Percentiles rank a stretch among this genome's conserved stretches.
phyloP scores from a whole-genome alignment of 768 basidiomycete genomes.

The Cystobasidium onofrii region DNA sequence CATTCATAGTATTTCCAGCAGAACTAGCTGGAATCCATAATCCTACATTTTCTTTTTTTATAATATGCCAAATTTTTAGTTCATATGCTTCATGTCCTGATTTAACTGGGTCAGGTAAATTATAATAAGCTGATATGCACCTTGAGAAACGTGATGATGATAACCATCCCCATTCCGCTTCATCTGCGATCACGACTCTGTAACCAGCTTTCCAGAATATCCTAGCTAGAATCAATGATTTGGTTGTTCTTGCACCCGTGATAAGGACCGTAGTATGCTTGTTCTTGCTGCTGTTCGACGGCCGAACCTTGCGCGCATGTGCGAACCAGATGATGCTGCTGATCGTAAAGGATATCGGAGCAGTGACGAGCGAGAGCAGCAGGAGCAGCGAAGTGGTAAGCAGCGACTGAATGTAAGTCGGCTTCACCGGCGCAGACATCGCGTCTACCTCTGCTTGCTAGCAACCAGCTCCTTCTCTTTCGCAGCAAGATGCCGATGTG shows the following conservation, averaged over 20 bases:
- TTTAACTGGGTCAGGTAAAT: slow-evolving; percentile 13
- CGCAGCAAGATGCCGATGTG: no score
- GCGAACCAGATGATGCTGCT: background rate
- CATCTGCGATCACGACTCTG: slow-evolving; percentile 25
- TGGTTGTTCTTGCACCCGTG: slow-evolving; percentile 28
- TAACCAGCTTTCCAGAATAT: slow-evolving; percentile 33
- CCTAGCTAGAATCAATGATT: slow-evolving; percentile 24
- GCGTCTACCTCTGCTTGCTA: no score
- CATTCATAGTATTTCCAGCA: slow-evolving; percentile 44
- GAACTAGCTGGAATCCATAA: slow-evolving; percentile 45
- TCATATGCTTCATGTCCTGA: slow-evolving; percentile 36
- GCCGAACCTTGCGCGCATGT: background rate
- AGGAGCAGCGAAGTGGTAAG: slow-evolving; percentile 1
- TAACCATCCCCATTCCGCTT: slow-evolving; percentile 14
- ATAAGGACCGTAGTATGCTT: slow-evolving; percentile 24
- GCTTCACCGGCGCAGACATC: slow-evolving; percentile 10
- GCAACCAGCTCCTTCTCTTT: no score
- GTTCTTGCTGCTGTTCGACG: background rate
- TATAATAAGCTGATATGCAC: slow-evolving; percentile 19
- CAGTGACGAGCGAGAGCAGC: slow-evolving; percentile 14
- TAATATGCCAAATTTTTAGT: slow-evolving; percentile 39
- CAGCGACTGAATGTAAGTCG: slow-evolving; percentile 8
- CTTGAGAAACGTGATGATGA: slow-evolving; percentile 31
- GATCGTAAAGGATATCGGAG: slow-evolving; percentile 3
- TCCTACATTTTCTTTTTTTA: slow-evolving; percentile 39